Conservation (phyloP, 2,329 filamentous ascomycete genomes). For the Phaeophleospora eucalypticola region DNA sequence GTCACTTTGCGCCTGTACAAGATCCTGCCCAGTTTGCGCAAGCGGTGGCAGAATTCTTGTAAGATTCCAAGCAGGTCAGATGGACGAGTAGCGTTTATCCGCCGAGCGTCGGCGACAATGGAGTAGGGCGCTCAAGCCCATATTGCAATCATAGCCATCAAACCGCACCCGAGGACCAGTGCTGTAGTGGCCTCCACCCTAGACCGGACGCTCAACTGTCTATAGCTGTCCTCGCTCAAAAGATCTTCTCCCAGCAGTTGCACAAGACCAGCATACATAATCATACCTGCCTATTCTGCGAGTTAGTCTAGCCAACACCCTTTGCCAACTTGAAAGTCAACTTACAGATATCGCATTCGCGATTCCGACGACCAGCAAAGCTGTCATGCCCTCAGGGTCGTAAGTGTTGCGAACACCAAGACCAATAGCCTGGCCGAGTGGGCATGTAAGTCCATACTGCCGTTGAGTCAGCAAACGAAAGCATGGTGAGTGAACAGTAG, state of each 20-base stretch:
- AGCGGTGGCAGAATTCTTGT: conserved; percentile 14
- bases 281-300: conserved; percentile 30
- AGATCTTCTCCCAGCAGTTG: conserved; percentile 48
- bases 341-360: conserved; percentile 45
- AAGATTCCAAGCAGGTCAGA: not conserved
- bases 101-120: too few relatives aligned
- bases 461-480: too few relatives aligned
- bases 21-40: conserved; percentile 31
- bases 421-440: conserved; percentile 47
- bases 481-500: not conserved
- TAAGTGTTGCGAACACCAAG: conserved; percentile 45
- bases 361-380: conserved; percentile 45
- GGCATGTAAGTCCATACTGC: conserved; percentile 55
- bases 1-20: conserved; percentile 44
- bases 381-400: conserved; percentile 44
- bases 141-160: conserved; percentile 2
- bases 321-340: not conserved
- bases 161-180: not conserved
- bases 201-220: conserved; percentile 52
- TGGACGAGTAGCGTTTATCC: too few relatives aligned
- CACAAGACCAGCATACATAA: conserved; percentile 48
- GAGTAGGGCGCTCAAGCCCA: conserved; percentile 3
- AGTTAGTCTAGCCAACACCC: not conserved
- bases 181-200: conserved; percentile 50
- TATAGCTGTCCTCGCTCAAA: conserved; percentile 60